These are phyloP conservation scores for Pichia rugopelliculosa DNA, from an alignment of 805 yeast species.

Conservation along the genomic window DNA sequence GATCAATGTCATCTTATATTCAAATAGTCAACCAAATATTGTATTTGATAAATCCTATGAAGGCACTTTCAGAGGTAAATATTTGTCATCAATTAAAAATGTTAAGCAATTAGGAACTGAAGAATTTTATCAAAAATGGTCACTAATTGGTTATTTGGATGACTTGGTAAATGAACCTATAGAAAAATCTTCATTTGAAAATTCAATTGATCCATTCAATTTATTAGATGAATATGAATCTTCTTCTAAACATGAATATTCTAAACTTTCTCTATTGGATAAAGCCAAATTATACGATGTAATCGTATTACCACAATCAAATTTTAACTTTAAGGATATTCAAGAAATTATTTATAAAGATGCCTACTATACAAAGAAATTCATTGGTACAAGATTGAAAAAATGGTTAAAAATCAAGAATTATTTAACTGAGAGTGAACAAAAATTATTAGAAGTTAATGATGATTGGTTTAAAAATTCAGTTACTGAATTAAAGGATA, in stretches of 20 bases:
- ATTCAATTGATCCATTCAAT: constrained; percentile 19
- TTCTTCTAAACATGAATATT: constrained; percentile 8
- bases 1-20: neutral
- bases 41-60: constrained; percentile 21
- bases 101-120: constrained; percentile 21
- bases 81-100: constrained; percentile 16
- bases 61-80: constrained; percentile 28
- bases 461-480: constrained; percentile 19
- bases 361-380: constrained; percentile 23
- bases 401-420: constrained; percentile 25
- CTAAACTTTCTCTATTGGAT: constrained; percentile 9
- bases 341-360: constrained; percentile 26
- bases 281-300: constrained; percentile 17
- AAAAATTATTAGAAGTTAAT: constrained; percentile 16
- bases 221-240: constrained; percentile 17
- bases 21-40: constrained; percentile 1
- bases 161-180: constrained; percentile 27
- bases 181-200: constrained; percentile 15
- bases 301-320: constrained; percentile 16
- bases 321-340: constrained; percentile 22
- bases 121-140: constrained; percentile 23
- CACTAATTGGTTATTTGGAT: constrained; percentile 23
- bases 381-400: constrained; percentile 19
- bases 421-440: constrained; percentile 19
- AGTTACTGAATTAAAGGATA: constrained; percentile 15